These are phyloP conservation scores for Ogataea siamensis DNA, from an alignment of 805 yeast genomes.

Conservation along the genomic window DNA sequence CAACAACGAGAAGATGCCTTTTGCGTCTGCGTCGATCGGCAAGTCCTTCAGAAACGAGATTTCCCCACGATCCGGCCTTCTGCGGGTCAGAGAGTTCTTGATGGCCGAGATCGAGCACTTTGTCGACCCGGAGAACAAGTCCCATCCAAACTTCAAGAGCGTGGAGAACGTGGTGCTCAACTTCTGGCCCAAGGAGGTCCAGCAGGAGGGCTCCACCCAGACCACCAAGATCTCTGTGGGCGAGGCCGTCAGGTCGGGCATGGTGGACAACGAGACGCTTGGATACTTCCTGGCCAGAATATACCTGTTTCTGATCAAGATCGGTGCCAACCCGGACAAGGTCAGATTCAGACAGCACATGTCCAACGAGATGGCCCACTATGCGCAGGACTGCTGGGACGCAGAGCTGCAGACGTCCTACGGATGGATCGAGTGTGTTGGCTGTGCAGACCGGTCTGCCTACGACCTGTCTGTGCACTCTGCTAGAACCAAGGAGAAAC, in stretches of 20 bases:
- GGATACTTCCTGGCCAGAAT: slow-evolving; percentile 97
- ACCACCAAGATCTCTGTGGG: slow-evolving; percentile 69
- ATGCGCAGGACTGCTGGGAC: slow-evolving; percentile 99
- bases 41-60: slow-evolving; percentile 98
- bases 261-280: slow-evolving; percentile 95
- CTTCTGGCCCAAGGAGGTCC: slow-evolving; percentile 84
- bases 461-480: slow-evolving; percentile 95
- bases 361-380: slow-evolving; percentile 99
- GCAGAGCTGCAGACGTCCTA: slow-evolving; percentile 93
- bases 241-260: slow-evolving; percentile 82
- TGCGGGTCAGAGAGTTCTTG: slow-evolving; percentile 96
- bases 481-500: slow-evolving; percentile 90
- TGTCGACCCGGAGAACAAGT: slow-evolving; percentile 89
- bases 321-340: slow-evolving; percentile 83
- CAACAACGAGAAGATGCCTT: slow-evolving; percentile 96
- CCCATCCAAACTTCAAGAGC: slow-evolving; percentile 75
- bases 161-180: slow-evolving; percentile 69
- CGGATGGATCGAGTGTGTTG: slow-evolving; percentile 99
- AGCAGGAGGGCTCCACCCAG: slow-evolving; percentile 78
- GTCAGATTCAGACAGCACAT: slow-evolving; percentile 98
- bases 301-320: slow-evolving; percentile 74
- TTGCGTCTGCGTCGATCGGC: slow-evolving; percentile 99
- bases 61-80: slow-evolving; percentile 95
- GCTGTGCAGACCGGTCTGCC: slow-evolving; percentile 99
- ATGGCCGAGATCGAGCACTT: slow-evolving; percentile 99